Evolutionary conservation across 257 asterid species (phyloP).

Genomic region (Lycium ferocissimum): DNA sequence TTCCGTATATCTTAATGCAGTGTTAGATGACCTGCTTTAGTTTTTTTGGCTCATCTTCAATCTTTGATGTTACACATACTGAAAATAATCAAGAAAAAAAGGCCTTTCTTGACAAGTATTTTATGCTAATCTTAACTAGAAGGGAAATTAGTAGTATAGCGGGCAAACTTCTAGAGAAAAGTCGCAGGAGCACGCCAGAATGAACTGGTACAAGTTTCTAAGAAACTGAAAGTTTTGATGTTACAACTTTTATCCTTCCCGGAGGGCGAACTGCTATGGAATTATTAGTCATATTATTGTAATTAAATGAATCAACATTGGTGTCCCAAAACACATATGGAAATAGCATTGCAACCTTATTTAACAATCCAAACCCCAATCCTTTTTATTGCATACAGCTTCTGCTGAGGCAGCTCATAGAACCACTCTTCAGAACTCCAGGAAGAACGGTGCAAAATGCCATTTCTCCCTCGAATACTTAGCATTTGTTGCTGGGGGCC

Average conservation of each 20-base stretch:
- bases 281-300: too few relatives aligned
- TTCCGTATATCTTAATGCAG: not conserved
- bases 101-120: not conserved
- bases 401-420: slow-evolving; percentile 85
- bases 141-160: too few relatives aligned
- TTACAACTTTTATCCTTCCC: not conserved
- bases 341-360: slow-evolving; percentile 58
- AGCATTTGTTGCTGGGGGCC: slow-evolving; percentile 82
- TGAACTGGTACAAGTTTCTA: not conserved
- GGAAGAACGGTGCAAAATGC: slow-evolving; percentile 90
- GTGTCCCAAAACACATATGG: too few relatives aligned
- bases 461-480: slow-evolving; percentile 43
- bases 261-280: not conserved
- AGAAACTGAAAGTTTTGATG: not conserved
- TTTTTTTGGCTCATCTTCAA: too few relatives aligned
- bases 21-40: not conserved
- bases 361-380: slow-evolving; percentile 91
- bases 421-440: slow-evolving; percentile 83
- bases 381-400: slow-evolving; percentile 82
- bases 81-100: not conserved
- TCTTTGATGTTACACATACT: not conserved
- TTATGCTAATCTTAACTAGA: not conserved
- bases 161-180: not conserved
- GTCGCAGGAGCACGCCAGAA: not conserved
- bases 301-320: too few relatives aligned